Evolutionary conservation across 306 rosid species (phyloP), one percentile per base, ranked within the genome.

Genomic region (Castanea mollissima): DNA sequence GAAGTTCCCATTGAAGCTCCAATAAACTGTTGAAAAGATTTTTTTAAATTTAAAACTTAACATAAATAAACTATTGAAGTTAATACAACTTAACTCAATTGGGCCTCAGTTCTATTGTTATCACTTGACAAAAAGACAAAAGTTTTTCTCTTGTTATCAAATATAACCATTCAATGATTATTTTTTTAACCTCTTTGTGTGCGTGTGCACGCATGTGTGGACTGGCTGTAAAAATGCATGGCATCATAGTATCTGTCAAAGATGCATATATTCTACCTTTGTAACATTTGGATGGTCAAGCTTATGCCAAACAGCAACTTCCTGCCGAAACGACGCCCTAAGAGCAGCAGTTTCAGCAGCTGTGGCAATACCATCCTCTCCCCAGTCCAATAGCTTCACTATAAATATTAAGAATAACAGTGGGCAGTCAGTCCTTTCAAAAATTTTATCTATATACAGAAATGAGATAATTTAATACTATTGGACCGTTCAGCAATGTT

Each of bases 1-100:
- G 88, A 91, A 68, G 92, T 91, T 58, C 93, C 94, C 97, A 94
- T 89, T 65, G 98, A 92, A 81, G 98, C 97, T 82, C 98, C 97
- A 19, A 90, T 77, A 87, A 94, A 94, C 98, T 94, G 83, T 59
- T 72, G 29, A 29, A 80, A 19, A 74, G 31, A 12, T 46, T 49
- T 67, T 59, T 59, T 25, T 29, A 52, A 67, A 67, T 8, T 18
- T n/a, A 35, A n/a, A 34, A 49, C 54, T 49, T 12, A 49, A 10
- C 54, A 2, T 49, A 12, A 10, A 10, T 12, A 49, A 49, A 49
- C 54, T 49, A 13, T 46, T 34, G 10, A 29, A 67, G 20, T 29
- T 12, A 63, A 63, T 14, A 27, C 16, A 29, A 25, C 69, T 63
- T 3, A 63, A 27, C 44, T 63, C 3, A 25, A 34, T 29, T 63